A percentile compares a stretch with the other conserved stretches of the same genome.
Conservation (phyloP, 495 filamentous ascomycete species). For the Lasiosphaeria ovina region DNA sequence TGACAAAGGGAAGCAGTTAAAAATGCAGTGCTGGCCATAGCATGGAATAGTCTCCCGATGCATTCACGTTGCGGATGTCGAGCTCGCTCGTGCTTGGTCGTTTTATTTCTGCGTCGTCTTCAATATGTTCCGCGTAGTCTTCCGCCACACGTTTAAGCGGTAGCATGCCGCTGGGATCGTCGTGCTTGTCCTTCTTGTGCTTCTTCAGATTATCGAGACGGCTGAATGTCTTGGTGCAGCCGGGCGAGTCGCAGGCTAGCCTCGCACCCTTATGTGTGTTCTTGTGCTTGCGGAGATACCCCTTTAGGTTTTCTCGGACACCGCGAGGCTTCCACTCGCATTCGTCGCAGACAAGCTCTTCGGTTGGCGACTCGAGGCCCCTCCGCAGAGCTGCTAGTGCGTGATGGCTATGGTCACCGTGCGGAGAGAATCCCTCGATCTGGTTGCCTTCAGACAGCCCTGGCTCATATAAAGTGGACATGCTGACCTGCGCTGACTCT, state of each 20-base stretch:
- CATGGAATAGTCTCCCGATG: slow-evolving; percentile 31
- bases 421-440: slow-evolving; percentile 17
- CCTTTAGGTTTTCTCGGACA: slow-evolving; percentile 36
- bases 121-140: slow-evolving; percentile 17
- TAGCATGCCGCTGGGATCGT: slow-evolving; percentile 23
- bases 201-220: slow-evolving; percentile 44
- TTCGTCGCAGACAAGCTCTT: slow-evolving; percentile 37
- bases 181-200: slow-evolving; percentile 41
- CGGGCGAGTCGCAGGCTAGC: slow-evolving; percentile 30
- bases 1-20: slow-evolving; percentile 12
- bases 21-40: slow-evolving; percentile 37
- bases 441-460: slow-evolving; percentile 12
- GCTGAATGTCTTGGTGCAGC: slow-evolving; percentile 42
- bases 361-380: slow-evolving; percentile 12
- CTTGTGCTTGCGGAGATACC: slow-evolving; percentile 40
- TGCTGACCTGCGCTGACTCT: slow-evolving; percentile 21
- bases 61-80: slow-evolving; percentile 16
- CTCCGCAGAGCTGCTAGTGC: background rate
- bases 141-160: slow-evolving; percentile 23
- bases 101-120: slow-evolving; percentile 15
- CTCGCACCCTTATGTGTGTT: slow-evolving; percentile 38
- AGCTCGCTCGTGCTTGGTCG: slow-evolving; percentile 22
- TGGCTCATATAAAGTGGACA: slow-evolving; percentile 17
- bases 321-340: slow-evolving; percentile 40
- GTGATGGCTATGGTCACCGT: slow-evolving; percentile 15